phyloP scores from a whole-genome alignment of 129 eudicot genomes.

The carrot (Daucus carota) region DNA sequence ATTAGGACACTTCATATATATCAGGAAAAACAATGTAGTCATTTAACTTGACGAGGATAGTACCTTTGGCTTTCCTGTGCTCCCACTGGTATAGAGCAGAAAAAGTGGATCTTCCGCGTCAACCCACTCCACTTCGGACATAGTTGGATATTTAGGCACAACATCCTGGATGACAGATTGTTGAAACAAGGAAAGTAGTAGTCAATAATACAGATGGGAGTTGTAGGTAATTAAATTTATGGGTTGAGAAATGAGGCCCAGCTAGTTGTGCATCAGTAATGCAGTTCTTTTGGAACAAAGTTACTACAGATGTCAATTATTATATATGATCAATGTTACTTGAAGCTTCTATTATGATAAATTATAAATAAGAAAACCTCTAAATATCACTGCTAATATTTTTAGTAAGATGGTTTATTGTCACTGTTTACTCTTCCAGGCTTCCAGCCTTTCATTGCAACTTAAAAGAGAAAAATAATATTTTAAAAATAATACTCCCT shows the following conservation, averaged over 20 bases:
- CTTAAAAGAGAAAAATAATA: neutral
- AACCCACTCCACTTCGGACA: conserved; percentile 87
- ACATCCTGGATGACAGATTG: conserved; percentile 46
- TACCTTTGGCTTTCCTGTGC: conserved; percentile 99
- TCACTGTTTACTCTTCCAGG: neutral
- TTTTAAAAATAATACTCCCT: too few relatives aligned
- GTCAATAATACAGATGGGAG: neutral
- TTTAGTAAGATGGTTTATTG: neutral
- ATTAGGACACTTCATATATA: conserved; percentile 6
- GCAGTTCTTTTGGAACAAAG: neutral
- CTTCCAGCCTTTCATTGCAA: neutral
- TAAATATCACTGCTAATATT: neutral
- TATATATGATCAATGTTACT: neutral
- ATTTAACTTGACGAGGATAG: conserved; percentile 3
- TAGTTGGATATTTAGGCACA: conserved; percentile 56
- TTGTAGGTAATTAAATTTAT: neutral
- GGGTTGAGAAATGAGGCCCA: neutral
- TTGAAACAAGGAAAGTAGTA: conserved; percentile 1
- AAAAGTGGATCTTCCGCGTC: conserved; percentile 98
- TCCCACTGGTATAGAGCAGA: conserved; percentile 96
- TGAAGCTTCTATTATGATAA: neutral
- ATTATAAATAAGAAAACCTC: neutral
- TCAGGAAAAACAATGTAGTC: neutral
- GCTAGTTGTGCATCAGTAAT: neutral
- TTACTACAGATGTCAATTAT: neutral